Conservation (phyloP, 129 eudicot species). For the Apium graveolens region DNA sequence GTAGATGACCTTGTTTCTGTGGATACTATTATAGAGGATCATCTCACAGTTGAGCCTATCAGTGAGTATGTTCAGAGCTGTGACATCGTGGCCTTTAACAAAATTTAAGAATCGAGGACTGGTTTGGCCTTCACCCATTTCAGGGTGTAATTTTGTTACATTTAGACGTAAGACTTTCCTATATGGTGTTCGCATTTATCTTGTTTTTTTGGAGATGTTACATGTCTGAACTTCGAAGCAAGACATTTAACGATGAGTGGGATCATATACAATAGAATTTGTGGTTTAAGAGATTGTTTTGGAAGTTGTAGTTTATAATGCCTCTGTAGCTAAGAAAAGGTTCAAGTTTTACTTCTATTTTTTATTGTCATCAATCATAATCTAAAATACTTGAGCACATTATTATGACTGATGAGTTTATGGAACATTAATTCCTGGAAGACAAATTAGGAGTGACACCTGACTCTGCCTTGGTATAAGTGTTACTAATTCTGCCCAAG, state of each 20-base stretch:
- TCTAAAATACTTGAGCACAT: no score
- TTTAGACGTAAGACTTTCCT: background rate
- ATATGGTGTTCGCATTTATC: background rate
- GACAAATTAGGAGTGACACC: no score
- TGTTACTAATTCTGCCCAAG: no score
- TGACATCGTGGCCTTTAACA: slow-evolving; percentile 97
- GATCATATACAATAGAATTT: background rate
- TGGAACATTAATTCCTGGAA: no score
- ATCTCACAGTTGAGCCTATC: slow-evolving; percentile 72
- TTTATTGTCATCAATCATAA: background rate
- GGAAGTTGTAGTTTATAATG: background rate
- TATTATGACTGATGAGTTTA: no score
- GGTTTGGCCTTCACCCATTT: background rate
- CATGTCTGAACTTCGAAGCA: background rate
- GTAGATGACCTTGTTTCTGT: slow-evolving; percentile 93
- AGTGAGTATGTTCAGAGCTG: slow-evolving; percentile 93
- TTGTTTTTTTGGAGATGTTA: background rate
- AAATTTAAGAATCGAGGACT: slow-evolving; percentile 22
- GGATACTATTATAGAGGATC: slow-evolving; percentile 75
- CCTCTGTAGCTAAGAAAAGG: background rate
- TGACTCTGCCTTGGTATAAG: no score
- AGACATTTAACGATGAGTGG: background rate
- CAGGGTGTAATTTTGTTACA: slow-evolving; percentile 9
- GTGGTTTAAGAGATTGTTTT: background rate
- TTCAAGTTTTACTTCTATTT: background rate